Percentiles rank a stretch among this genome's conserved stretches.
Evolutionary conservation across 352 stramenopile species (phyloP).

Genomic region (Plasmopara viticola): DNA sequence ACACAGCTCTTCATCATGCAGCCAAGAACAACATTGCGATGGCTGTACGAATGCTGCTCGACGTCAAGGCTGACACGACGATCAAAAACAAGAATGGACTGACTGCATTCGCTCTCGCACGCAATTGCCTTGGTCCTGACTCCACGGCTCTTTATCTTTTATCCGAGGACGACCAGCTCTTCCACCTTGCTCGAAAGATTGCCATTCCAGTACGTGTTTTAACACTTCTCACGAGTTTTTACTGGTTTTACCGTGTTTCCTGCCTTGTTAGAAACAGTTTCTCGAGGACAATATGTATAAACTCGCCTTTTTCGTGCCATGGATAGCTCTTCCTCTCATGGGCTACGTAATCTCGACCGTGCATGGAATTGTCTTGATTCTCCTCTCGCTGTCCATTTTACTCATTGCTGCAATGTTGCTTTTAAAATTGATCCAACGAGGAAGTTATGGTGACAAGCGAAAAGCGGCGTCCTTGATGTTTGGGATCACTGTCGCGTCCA

Average conservation of each 20-base stretch:
- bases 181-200: conserved; percentile 33
- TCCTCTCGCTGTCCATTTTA: conserved; percentile 30
- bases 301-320: conserved; percentile 68
- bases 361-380: conserved; percentile 30
- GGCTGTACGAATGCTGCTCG: conserved; percentile 63
- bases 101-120: conserved; percentile 48
- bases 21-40: conserved; percentile 53
- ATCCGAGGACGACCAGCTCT: conserved; percentile 47
- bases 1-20: conserved; percentile 55
- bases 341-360: conserved; percentile 35
- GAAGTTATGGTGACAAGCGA: conserved; percentile 66
- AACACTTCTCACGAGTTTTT: not conserved
- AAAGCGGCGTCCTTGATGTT: conserved; percentile 71
- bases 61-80: conserved; percentile 40
- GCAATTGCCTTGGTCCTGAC: conserved; percentile 24
- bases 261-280: conserved; percentile 36
- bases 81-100: conserved; percentile 37
- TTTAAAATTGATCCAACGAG: conserved; percentile 50
- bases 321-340: conserved; percentile 43
- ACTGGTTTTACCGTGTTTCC: not conserved
- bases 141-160: conserved; percentile 43
- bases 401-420: conserved; percentile 28
- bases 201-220: conserved; percentile 28
- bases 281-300: conserved; percentile 67
- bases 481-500: conserved; percentile 67